These are phyloP conservation scores for Oleoguttula mirabilis DNA, from an alignment of 495 filamentous ascomycete genomes.

Conservation along the genomic window DNA sequence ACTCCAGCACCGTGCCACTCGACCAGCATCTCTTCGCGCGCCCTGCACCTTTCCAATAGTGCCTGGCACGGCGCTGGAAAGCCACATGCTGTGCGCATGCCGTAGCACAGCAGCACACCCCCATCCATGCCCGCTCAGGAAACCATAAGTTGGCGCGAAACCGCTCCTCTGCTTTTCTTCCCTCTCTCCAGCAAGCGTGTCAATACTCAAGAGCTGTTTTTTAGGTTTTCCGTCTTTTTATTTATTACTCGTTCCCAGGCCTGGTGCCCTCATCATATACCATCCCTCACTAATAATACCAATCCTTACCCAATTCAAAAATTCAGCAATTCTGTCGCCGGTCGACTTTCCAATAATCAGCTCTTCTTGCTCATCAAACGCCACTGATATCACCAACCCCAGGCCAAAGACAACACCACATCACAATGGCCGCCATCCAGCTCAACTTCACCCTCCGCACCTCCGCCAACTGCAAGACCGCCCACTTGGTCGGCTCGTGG, in stretches of 20 bases:
- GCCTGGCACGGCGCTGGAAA: too few species aligned
- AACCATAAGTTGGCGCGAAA: neutral
- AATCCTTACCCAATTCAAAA: slow-evolving; percentile 17
- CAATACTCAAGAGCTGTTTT: slow-evolving; percentile 29
- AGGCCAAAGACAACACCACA: slow-evolving; percentile 12
- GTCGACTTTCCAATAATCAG: slow-evolving; percentile 31
- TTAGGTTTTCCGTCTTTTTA: slow-evolving; percentile 24
- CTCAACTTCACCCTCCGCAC: slow-evolving; percentile 64
- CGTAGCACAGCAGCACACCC: too few species aligned
- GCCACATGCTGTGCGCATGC: too few species aligned
- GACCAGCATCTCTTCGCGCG: too few species aligned
- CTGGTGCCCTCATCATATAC: slow-evolving; percentile 21
- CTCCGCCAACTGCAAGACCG: slow-evolving; percentile 92
- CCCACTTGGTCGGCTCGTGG: slow-evolving; percentile 96
- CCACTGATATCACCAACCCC: slow-evolving; percentile 12
- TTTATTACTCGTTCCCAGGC: slow-evolving; percentile 23
- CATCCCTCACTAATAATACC: slow-evolving; percentile 8
- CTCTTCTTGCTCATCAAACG: slow-evolving; percentile 30
- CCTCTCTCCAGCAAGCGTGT: slow-evolving; percentile 33
- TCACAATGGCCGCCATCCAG: slow-evolving; percentile 33
- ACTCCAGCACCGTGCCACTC: too few species aligned
- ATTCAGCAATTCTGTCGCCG: slow-evolving; percentile 29
- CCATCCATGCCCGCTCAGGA: too few species aligned
- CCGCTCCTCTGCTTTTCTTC: slow-evolving; percentile 8
- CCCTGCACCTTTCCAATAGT: too few species aligned